Evolutionary conservation across 768 basidiomycete species (phyloP).

Genomic region (Cystobasidium onofrii): DNA sequence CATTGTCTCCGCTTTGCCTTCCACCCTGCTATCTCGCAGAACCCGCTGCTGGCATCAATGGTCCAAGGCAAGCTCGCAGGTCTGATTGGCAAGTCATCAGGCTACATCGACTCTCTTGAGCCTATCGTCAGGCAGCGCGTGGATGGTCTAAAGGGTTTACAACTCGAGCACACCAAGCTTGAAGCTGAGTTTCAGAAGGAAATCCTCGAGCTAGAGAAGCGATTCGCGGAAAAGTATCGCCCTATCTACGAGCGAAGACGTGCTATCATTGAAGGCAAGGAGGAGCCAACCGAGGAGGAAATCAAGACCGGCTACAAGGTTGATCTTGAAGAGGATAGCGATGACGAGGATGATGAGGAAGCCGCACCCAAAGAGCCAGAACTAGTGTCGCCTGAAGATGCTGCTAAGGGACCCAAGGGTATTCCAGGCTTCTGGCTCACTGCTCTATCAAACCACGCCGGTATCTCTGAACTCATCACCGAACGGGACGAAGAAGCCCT

Average conservation of each 20-base stretch:
- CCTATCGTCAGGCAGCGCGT: slow-evolving; percentile 70
- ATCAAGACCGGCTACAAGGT: slow-evolving; percentile 73
- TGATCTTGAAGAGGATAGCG: slow-evolving; percentile 51
- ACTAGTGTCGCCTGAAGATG: slow-evolving; percentile 41
- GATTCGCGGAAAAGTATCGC: slow-evolving; percentile 52
- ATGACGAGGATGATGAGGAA: slow-evolving; percentile 44
- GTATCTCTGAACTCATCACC: slow-evolving; percentile 77
- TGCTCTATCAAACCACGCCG: slow-evolving; percentile 81
- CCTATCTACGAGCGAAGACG: slow-evolving; percentile 80
- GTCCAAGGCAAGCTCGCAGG: slow-evolving; percentile 78
- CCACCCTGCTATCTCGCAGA: slow-evolving; percentile 44
- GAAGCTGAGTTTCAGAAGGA: slow-evolving; percentile 92
- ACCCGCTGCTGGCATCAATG: slow-evolving; percentile 65
- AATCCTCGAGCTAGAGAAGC: slow-evolving; percentile 90
- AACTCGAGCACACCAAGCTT: slow-evolving; percentile 79
- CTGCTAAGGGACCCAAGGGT: slow-evolving; percentile 47
- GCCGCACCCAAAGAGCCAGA: slow-evolving; percentile 34
- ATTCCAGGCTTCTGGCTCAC: slow-evolving; percentile 99
- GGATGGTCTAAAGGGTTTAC: slow-evolving; percentile 87
- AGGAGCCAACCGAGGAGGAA: slow-evolving; percentile 68
- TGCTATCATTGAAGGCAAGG: slow-evolving; percentile 70
- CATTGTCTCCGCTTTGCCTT: neutral
- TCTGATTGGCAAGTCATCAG: slow-evolving; percentile 82
- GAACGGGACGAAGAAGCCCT: slow-evolving; percentile 84
- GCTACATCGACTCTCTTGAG: slow-evolving; percentile 85